phyloP scores from a whole-genome alignment of 2,329 filamentous ascomycete genomes.

The Mycogone perniciosa region DNA sequence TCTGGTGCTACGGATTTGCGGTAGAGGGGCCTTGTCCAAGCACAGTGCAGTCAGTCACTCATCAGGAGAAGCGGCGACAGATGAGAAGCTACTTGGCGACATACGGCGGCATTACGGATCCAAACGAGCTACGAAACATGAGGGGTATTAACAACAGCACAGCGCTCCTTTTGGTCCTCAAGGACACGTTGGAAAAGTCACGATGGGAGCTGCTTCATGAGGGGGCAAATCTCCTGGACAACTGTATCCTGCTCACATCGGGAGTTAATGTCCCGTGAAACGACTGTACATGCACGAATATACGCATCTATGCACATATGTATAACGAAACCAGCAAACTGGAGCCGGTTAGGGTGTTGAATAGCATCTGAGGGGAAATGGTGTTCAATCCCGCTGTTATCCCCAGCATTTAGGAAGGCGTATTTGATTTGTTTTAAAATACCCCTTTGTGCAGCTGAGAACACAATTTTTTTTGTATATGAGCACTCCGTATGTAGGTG shows the following conservation, averaged over 20 bases:
- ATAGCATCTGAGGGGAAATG: not conserved
- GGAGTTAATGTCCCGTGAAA: conserved; percentile 23
- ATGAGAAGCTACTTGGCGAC: conserved; percentile 74
- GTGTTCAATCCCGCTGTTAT: not conserved
- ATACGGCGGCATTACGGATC: conserved; percentile 64
- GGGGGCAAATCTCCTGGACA: conserved; percentile 70
- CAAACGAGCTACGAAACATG: conserved; percentile 69
- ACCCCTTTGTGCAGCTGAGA: not conserved
- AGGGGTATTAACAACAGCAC: conserved; percentile 76
- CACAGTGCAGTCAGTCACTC: conserved; percentile 46
- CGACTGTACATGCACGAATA: not conserved
- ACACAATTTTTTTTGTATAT: not conserved
- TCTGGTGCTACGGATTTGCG: conserved; percentile 93
- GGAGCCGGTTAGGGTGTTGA: not conserved
- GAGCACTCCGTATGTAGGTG: not conserved
- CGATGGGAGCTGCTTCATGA: conserved; percentile 91
- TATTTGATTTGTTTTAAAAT: conserved; percentile 9
- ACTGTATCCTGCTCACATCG: conserved; percentile 57
- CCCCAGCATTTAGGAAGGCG: conserved; percentile 9
- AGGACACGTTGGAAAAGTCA: conserved; percentile 73
- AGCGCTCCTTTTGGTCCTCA: conserved; percentile 73
- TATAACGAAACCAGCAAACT: no score
- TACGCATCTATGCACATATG: not conserved
- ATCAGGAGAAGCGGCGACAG: conserved; percentile 62
- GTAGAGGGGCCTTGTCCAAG: conserved; percentile 69